Conservation (phyloP, 2,329 filamentous ascomycete genomes). For the Pseudocercospora fuligena region DNA sequence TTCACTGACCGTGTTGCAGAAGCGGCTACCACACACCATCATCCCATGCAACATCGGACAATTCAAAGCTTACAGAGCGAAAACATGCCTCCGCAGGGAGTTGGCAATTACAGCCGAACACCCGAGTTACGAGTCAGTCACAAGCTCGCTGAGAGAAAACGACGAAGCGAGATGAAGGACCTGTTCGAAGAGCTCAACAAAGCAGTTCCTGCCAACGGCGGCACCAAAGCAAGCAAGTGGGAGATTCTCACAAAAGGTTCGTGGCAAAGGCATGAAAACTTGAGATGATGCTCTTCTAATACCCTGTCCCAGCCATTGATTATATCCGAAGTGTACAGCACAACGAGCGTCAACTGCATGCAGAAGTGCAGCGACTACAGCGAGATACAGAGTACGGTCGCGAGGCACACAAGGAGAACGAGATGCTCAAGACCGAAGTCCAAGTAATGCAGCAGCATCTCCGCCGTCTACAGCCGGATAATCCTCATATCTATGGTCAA, state of each 20-base stretch:
- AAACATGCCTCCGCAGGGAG: conserved; percentile 59
- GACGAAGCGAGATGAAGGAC: conserved; percentile 86
- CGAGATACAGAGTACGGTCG: conserved; percentile 51
- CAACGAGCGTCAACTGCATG: conserved; percentile 45
- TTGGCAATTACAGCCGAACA: conserved; percentile 80
- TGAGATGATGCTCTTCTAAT: conserved; percentile 16
- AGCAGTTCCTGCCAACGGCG: conserved; percentile 78
- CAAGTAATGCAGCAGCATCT: conserved; percentile 53
- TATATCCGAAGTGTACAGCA: conserved; percentile 50
- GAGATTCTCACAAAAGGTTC: conserved; percentile 84
- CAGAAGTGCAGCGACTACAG: conserved; percentile 49
- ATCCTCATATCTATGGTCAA: conserved; percentile 53
- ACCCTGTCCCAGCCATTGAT: conserved; percentile 50
- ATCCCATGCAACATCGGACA: conserved; percentile 75
- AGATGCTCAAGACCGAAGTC: conserved; percentile 53
- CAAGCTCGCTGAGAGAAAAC: conserved; percentile 82
- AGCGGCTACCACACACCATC: conserved; percentile 66
- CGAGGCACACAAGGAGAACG: conserved; percentile 53
- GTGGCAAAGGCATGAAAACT: conserved; percentile 29
- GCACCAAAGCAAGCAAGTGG: conserved; percentile 87
- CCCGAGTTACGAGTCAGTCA: conserved; percentile 82
- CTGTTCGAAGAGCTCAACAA: conserved; percentile 80
- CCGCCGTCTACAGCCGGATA: conserved; percentile 51
- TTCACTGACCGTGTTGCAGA: conserved; percentile 37
- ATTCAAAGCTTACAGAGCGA: conserved; percentile 66